Percentiles rank a stretch among this genome's conserved stretches.
These are phyloP conservation scores for Neonectria neomacrospora DNA, from an alignment of 2,329 filamentous ascomycete species.

Conservation along the genomic window DNA sequence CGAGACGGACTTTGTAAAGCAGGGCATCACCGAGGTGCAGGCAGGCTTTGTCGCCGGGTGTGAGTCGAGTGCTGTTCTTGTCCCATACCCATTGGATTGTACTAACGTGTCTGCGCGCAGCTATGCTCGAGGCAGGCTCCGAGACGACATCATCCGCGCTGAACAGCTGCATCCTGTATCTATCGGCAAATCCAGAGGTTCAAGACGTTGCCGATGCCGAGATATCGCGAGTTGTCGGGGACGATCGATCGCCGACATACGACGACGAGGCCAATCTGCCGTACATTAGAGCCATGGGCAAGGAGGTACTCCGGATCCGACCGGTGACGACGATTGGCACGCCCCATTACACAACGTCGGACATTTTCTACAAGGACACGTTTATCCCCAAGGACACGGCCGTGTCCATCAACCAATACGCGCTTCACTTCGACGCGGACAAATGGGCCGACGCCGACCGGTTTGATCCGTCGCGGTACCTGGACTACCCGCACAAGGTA, in stretches of 20 bases:
- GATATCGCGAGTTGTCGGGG: conserved; percentile 62
- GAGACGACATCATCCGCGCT: conserved; percentile 29
- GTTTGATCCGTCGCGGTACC: conserved; percentile 27
- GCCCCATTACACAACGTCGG: conserved; percentile 18
- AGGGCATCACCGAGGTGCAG: conserved; percentile 24
- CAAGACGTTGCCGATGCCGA: conserved; percentile 58
- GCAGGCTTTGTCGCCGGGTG: conserved; percentile 19
- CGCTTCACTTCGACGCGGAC: conserved; percentile 9
- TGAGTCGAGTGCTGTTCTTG: not conserved
- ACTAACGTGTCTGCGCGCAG: not conserved
- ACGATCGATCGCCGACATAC: conserved; percentile 57
- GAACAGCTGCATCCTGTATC: conserved; percentile 19
- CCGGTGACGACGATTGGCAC: conserved; percentile 52
- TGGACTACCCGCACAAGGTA: conserved; percentile 21
- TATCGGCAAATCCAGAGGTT: conserved; percentile 17
- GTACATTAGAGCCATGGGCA: conserved; percentile 64
- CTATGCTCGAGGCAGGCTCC: conserved; percentile 29
- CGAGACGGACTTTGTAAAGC: conserved; percentile 20
- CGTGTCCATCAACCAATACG: conserved; percentile 23
- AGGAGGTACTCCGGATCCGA: conserved; percentile 67
- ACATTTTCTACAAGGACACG: conserved; percentile 25
- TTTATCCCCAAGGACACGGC: conserved; percentile 29
- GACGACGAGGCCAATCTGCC: conserved; percentile 61
- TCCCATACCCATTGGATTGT: not conserved
- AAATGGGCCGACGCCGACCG: conserved; percentile 8